Evolutionary conservation across 1,284 basidiomycete genomes (phyloP).

Genomic region (Marasmius sp.): DNA sequence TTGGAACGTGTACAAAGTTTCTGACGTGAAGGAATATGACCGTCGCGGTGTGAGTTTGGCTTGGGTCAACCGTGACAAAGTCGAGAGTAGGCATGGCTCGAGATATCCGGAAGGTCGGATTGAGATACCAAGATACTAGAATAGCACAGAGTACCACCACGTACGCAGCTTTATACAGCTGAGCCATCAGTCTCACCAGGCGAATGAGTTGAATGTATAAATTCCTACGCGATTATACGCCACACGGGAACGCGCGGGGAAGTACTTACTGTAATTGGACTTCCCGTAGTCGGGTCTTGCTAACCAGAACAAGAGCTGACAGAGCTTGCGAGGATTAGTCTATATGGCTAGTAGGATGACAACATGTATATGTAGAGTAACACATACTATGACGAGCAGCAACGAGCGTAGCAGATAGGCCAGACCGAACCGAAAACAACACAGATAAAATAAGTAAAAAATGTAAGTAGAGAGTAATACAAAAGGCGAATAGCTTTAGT

Average conservation of each 20-base stretch:
- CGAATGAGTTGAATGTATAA: too few species aligned
- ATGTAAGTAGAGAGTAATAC: neutral
- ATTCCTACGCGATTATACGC: too few species aligned
- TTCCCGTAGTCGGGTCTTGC: too few species aligned
- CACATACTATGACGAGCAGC: constrained; percentile 1
- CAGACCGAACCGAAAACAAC: neutral
- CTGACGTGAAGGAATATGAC: constrained; percentile 20
- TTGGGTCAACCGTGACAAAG: neutral
- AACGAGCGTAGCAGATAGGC: neutral
- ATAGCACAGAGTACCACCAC: too few species aligned
- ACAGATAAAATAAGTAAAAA: neutral
- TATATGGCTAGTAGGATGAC: neutral
- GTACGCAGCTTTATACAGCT: too few species aligned
- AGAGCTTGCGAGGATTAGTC: neutral
- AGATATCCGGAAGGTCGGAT: neutral
- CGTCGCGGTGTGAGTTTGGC: constrained; percentile 18
- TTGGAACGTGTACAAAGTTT: neutral
- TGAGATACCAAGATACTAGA: too few species aligned
- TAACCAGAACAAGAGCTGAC: too few species aligned
- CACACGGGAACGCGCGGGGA: too few species aligned
- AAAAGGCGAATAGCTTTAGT: neutral
- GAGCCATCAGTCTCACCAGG: too few species aligned
- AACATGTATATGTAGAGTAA: constrained; percentile 5
- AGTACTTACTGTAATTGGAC: too few species aligned
- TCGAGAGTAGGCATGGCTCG: neutral